These are phyloP conservation scores for Fusarium miscanthi DNA, from an alignment of 2,329 filamentous ascomycete genomes.

Conservation along the genomic window DNA sequence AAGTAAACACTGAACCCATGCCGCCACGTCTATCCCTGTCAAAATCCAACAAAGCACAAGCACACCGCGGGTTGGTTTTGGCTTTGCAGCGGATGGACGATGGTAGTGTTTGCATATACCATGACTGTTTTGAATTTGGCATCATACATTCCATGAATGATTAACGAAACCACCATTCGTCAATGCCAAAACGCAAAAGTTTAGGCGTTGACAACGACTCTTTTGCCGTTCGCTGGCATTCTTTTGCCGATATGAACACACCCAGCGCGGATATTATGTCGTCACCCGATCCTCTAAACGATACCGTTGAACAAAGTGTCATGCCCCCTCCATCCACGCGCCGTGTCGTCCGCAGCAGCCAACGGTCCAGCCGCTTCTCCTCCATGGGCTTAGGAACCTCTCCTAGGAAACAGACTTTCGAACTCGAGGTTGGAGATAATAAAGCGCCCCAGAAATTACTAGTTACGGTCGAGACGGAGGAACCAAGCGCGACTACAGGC, in stretches of 20 bases:
- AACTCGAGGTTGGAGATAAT: slow-evolving; percentile 65
- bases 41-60: slow-evolving; percentile 7
- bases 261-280: slow-evolving; percentile 59
- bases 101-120: slow-evolving; percentile 19
- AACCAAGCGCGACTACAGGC: slow-evolving; percentile 50
- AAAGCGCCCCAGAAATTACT: slow-evolving; percentile 62
- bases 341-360: slow-evolving; percentile 60
- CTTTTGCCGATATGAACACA: slow-evolving; percentile 50
- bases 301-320: slow-evolving; percentile 48
- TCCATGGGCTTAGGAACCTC: slow-evolving; percentile 52
- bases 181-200: slow-evolving; percentile 48
- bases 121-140: slow-evolving; percentile 4
- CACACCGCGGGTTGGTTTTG: slow-evolving; percentile 35
- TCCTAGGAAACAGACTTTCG: slow-evolving; percentile 67
- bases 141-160: slow-evolving; percentile 40
- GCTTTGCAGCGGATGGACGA: slow-evolving; percentile 6
- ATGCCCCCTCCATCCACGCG: slow-evolving; percentile 53
- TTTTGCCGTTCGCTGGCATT: slow-evolving; percentile 52
- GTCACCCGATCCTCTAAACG: slow-evolving; percentile 64
- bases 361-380: slow-evolving; percentile 53
- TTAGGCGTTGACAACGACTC: slow-evolving; percentile 42
- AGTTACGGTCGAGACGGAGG: slow-evolving; percentile 66
- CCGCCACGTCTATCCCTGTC: slow-evolving; percentile 37
- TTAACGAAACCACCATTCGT: slow-evolving; percentile 29
- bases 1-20: slow-evolving; percentile 47